These are phyloP conservation scores for Alternaria rosae DNA, from an alignment of 2,329 filamentous ascomycete genomes.

Conservation along the genomic window DNA sequence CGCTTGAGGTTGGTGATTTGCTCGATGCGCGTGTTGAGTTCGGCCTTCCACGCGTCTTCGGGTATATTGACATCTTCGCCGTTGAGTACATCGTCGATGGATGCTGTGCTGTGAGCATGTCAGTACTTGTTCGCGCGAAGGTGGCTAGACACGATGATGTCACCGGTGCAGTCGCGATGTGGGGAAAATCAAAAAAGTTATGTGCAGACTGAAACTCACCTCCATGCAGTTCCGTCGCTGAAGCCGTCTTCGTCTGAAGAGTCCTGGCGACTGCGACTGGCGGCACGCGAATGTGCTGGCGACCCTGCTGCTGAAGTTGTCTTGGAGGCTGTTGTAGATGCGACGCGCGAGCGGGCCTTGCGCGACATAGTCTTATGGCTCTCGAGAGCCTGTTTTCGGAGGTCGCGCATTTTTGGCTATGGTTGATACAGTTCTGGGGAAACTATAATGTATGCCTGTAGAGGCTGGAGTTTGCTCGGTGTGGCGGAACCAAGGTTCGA, in stretches of 20 bases:
- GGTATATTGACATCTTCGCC: slow-evolving; percentile 59
- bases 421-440: not conserved
- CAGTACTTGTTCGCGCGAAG: slow-evolving; percentile 27
- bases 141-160: slow-evolving; percentile 34
- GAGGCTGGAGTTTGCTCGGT: slow-evolving; percentile 17
- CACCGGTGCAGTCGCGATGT: slow-evolving; percentile 20
- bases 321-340: slow-evolving; percentile 66
- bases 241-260: slow-evolving; percentile 71
- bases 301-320: slow-evolving; percentile 65
- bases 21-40: slow-evolving; percentile 71
- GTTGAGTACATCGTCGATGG: slow-evolving; percentile 69
- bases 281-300: slow-evolving; percentile 62
- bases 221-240: slow-evolving; percentile 66
- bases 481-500: slow-evolving; percentile 14
- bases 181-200: slow-evolving; percentile 16
- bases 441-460: not conserved
- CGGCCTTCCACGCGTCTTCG: slow-evolving; percentile 65
- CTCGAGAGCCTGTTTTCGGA: slow-evolving; percentile 72
- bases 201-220: slow-evolving; percentile 50
- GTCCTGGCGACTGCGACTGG: slow-evolving; percentile 64
- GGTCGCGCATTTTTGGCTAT: slow-evolving; percentile 63
- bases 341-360: slow-evolving; percentile 67
- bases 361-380: slow-evolving; percentile 75
- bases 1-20: slow-evolving; percentile 80
- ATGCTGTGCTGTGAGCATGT: slow-evolving; percentile 60